phyloP scores from a whole-genome alignment of 768 basidiomycete genomes.

The Naganishia randhawae region DNA sequence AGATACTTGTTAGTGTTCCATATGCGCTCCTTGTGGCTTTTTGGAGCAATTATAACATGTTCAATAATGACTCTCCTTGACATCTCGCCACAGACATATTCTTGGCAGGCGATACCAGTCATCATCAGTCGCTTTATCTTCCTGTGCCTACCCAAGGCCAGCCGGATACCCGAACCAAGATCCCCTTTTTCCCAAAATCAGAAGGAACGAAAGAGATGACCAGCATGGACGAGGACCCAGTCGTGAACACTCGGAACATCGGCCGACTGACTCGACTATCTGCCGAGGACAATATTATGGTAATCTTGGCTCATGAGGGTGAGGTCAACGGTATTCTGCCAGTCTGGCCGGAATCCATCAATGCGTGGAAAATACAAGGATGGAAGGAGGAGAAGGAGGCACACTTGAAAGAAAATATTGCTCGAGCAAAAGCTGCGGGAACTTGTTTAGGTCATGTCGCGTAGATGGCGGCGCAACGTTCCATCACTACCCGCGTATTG shows the following conservation, averaged over 20 bases:
- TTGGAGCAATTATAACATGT: not conserved
- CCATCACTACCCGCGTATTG: no score
- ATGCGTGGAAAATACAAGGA: constrained; percentile 32
- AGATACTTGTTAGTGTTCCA: constrained; percentile 32
- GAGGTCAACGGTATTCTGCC: constrained; percentile 32
- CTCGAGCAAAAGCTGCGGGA: constrained; percentile 50
- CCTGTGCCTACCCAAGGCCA: constrained; percentile 29
- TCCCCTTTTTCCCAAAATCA: constrained; percentile 27
- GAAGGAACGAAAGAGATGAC: constrained; percentile 21
- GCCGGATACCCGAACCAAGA: constrained; percentile 20
- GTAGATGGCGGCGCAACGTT: not conserved
- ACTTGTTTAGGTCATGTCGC: constrained; percentile 5
- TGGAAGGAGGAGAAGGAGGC: constrained; percentile 38
- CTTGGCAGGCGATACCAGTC: constrained; percentile 37
- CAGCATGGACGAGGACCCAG: constrained; percentile 31
- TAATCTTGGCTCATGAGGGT: constrained; percentile 38
- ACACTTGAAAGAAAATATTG: constrained; percentile 63
- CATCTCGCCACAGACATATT: constrained; percentile 32
- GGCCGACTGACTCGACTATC: constrained; percentile 34
- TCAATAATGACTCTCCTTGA: not conserved
- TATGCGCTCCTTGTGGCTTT: not conserved
- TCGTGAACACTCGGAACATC: constrained; percentile 31
- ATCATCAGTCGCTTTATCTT: constrained; percentile 36
- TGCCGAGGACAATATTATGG: constrained; percentile 38
- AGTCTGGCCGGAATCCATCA: constrained; percentile 29